Evolutionary conservation across 345 rosid genomes (phyloP), one percentile per base, ranked within the genome.

Genomic region (Populus davidiana): DNA sequence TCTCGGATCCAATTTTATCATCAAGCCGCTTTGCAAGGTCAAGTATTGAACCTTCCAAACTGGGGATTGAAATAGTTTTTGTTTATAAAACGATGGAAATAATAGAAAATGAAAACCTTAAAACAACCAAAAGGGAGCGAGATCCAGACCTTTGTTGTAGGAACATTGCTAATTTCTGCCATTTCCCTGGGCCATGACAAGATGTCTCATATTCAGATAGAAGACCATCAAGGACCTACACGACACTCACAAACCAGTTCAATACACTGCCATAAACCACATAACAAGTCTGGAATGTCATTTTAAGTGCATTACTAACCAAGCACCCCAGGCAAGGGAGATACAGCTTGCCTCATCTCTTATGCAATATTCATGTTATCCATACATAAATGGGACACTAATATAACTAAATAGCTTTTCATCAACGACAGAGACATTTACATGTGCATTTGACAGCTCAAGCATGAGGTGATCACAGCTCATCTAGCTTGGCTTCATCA

Each of bases 1-100:
- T 96, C 84, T 93, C 99, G 11, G 94, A 88, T 74, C 91, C 93
- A 76, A 96, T 87, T 69, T 86, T 88, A 87, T 96, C 98, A 70
- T 85, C 83, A 75, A 87, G 87, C 87, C 98, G 88, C 83, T 85
- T 92, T 75, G 87, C 85, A 77, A 93, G 93, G 86, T 96, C 98
- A 23, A 83, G 84, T 67, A 96, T 85, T 5, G 98, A 95, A 75
- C 99, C 97, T 84, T 96, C 99, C 89, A 92, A 85, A 86, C 99
- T 96, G 87, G 41, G 25, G 17, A 65, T 21, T 74, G 72, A 25
- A 79, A 68, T 6, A 31, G 21, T 27, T 43, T 27, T 31, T 18
- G n/a, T 25, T 52, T 41, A 56, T 8, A 23, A 59, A 59, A 21
- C 1, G 23, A 35, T 70, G 76, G 33, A 67, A 41, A 6, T 56